A percentile compares a stretch with the other conserved stretches of the same genome.
phyloP scores from a whole-genome alignment of 176 grass and related monocot genomes.

The Pontederia paniculata region DNA sequence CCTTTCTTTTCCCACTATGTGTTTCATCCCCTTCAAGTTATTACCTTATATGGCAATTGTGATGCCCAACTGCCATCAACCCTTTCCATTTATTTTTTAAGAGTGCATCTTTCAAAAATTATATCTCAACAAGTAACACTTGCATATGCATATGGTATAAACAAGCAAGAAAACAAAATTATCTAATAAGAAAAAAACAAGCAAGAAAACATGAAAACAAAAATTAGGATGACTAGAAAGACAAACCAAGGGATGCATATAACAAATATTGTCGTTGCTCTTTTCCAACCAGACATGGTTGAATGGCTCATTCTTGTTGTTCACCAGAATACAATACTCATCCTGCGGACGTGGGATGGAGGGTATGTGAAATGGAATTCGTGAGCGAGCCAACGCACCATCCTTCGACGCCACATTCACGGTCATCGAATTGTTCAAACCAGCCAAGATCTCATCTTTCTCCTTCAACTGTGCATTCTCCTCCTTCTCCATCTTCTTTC shows the following conservation, averaged over 20 bases:
- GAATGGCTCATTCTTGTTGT: constrained; percentile 79
- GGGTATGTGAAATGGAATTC: constrained; percentile 62
- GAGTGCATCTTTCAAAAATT: too few species aligned
- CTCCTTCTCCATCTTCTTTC: constrained; percentile 43
- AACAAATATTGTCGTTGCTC: constrained; percentile 39
- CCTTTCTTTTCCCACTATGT: too few species aligned
- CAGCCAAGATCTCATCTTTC: not conserved
- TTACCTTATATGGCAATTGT: too few species aligned
- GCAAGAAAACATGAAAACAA: constrained; percentile 3
- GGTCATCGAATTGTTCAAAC: not conserved
- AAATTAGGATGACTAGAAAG: constrained; percentile 6
- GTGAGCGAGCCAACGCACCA: constrained; percentile 19
- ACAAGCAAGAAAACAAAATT: too few species aligned
- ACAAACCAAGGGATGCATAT: constrained; percentile 70
- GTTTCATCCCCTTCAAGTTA: too few species aligned
- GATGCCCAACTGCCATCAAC: too few species aligned
- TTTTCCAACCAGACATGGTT: constrained; percentile 81
- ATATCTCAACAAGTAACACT: too few species aligned
- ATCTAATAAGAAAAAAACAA: too few species aligned
- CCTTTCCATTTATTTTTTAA: too few species aligned
- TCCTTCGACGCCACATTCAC: constrained; percentile 42
- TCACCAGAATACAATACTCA: constrained; percentile 57
- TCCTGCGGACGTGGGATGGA: constrained; percentile 74
- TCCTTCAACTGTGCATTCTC: not conserved
- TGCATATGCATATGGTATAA: too few species aligned